These are phyloP conservation scores for Pleurotus giganteus DNA, from an alignment of 768 basidiomycete genomes.

Conservation along the genomic window DNA sequence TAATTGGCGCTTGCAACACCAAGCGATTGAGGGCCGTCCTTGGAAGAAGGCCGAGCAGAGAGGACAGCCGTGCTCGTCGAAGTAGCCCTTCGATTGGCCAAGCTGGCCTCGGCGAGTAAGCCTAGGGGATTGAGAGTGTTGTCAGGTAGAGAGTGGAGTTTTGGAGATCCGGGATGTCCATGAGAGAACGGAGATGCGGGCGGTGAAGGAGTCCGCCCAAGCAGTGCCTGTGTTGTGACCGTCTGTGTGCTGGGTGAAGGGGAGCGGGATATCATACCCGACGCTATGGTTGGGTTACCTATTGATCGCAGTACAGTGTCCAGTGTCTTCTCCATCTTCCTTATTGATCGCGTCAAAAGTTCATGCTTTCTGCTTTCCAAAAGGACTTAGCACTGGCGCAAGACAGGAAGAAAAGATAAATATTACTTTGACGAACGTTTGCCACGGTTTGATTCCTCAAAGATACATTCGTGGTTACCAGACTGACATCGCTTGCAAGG, in stretches of 20 bases:
- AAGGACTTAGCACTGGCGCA: constrained; percentile 24
- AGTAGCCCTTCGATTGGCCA: constrained; percentile 69
- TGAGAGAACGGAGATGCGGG: constrained; percentile 29
- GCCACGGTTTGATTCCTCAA: constrained; percentile 95
- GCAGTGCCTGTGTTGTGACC: constrained; percentile 56
- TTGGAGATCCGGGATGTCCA: constrained; percentile 61
- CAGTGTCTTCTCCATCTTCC: constrained; percentile 91
- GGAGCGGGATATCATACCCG: constrained; percentile 79
- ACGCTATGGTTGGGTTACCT: constrained; percentile 75
- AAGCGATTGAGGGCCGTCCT: constrained; percentile 38
- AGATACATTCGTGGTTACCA: constrained; percentile 88
- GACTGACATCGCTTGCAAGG: constrained; percentile 85
- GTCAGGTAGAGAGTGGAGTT: constrained; percentile 89
- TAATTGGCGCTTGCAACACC: constrained; percentile 87
- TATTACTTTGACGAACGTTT: constrained; percentile 82
- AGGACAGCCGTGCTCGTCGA: constrained; percentile 39
- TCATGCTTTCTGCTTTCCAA: constrained; percentile 69
- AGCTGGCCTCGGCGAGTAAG: constrained; percentile 85
- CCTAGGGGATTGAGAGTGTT: constrained; percentile 92
- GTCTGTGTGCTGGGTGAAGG: constrained; percentile 66
- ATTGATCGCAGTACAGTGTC: constrained; percentile 89
- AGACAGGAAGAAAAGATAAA: constrained; percentile 7
- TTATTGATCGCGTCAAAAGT: constrained; percentile 72
- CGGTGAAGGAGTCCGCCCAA: constrained; percentile 48
- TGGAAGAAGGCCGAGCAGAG: constrained; percentile 30